phyloP scores from a whole-genome alignment of 345 rosid genomes.

The Dipteronia dyeriana region DNA sequence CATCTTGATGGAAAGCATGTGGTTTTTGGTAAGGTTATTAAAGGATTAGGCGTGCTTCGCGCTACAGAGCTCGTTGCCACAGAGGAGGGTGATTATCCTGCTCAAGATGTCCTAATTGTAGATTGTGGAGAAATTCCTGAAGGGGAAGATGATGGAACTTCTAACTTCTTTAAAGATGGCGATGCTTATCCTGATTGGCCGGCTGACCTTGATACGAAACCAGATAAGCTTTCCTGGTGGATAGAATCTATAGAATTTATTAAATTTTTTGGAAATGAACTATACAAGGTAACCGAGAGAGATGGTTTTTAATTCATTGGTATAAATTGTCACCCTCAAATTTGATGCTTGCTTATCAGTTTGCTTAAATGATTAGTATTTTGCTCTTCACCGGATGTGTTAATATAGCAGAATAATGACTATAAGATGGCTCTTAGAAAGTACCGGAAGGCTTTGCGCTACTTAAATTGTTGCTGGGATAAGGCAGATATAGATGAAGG shows the following conservation, averaged over 20 bases:
- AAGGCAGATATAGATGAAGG: slow-evolving; percentile 95
- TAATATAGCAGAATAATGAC: slow-evolving; percentile 64
- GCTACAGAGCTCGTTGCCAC: slow-evolving; percentile 68
- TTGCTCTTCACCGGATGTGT: not conserved
- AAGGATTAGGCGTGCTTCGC: slow-evolving; percentile 94
- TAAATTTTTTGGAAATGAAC: slow-evolving; percentile 73
- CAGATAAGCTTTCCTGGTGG: slow-evolving; percentile 89
- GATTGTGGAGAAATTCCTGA: slow-evolving; percentile 86
- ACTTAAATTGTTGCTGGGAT: slow-evolving; percentile 96
- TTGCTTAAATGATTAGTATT: not conserved
- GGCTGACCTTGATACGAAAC: slow-evolving; percentile 65
- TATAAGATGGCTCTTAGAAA: slow-evolving; percentile 91
- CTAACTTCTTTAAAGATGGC: slow-evolving; percentile 87
- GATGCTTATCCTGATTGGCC: slow-evolving; percentile 93
- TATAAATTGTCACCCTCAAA: not conserved
- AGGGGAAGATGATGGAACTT: slow-evolving; percentile 76
- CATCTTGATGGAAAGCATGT: slow-evolving; percentile 95
- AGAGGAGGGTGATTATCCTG: slow-evolving; percentile 44
- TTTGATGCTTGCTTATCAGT: not conserved
- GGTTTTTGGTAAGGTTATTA: slow-evolving; percentile 81
- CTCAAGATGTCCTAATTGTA: slow-evolving; percentile 64
- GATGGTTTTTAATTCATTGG: no score
- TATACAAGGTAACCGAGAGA: slow-evolving; percentile 57
- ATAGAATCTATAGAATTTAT: slow-evolving; percentile 72
- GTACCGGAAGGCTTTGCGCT: slow-evolving; percentile 85